These are phyloP conservation scores for Amaranthus cruentus DNA, from an alignment of 148 eudicot species.

Conservation along the genomic window DNA sequence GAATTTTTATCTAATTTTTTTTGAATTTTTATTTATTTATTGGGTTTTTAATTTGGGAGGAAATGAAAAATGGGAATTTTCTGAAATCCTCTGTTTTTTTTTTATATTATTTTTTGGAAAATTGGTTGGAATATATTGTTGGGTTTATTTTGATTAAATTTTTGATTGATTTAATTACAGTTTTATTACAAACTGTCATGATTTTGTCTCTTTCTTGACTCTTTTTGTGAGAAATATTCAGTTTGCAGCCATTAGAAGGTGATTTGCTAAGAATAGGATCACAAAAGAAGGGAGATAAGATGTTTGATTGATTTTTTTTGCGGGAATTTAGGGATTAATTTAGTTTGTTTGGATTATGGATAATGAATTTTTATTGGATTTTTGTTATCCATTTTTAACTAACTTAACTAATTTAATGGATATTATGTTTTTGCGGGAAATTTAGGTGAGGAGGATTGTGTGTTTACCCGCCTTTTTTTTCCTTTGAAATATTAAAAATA, in stretches of 20 bases:
- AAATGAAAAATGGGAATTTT: not conserved
- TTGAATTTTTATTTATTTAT: not conserved
- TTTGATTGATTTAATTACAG: constrained; percentile 5
- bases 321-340: constrained; percentile 9
- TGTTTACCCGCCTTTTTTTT: not conserved
- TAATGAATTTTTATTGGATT: not conserved
- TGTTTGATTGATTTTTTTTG: not conserved
- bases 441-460: constrained; percentile 2
- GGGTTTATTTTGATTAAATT: not conserved
- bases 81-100: not conserved
- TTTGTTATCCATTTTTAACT: not conserved
- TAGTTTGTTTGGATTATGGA: not conserved
- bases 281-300: not conserved
- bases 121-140: not conserved
- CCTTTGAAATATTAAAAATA: not conserved
- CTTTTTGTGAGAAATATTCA: constrained; percentile 4
- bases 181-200: constrained; percentile 4
- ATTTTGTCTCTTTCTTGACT: constrained; percentile 13
- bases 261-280: constrained; percentile 20
- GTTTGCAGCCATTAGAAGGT: constrained; percentile 16
- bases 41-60: not conserved
- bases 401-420: not conserved
- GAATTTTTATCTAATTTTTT: not conserved
- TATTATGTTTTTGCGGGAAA: constrained; percentile 8
- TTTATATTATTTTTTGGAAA: not conserved